Conservation (phyloP, 371 early-diverging fungal genomes). For the Homolaphlyctis polyrhiza region DNA sequence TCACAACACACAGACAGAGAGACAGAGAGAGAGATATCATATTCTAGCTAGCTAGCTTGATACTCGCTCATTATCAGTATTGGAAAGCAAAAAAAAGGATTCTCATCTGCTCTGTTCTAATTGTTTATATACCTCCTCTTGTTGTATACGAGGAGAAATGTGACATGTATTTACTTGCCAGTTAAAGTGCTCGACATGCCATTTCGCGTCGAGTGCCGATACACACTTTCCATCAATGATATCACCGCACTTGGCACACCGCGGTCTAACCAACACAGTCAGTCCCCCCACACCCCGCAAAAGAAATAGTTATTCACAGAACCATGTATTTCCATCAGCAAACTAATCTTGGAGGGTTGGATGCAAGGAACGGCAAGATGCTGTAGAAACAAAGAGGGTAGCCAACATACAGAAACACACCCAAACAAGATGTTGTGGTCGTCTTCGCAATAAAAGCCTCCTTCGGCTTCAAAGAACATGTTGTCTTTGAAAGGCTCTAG, state of each 20-base stretch:
- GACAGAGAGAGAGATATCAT: too few relatives aligned
- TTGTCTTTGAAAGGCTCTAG: slow-evolving; percentile 38
- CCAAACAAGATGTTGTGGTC: slow-evolving; percentile 34
- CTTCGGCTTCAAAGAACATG: slow-evolving; percentile 32
- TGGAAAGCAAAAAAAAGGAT: too few relatives aligned
- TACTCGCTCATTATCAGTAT: too few relatives aligned
- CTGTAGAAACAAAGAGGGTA: neutral
- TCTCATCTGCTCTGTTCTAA: too few relatives aligned
- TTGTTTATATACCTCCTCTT: too few relatives aligned
- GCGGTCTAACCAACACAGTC: slow-evolving; percentile 15
- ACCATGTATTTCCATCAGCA: neutral
- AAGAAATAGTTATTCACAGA: neutral
- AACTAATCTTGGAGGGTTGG: neutral
- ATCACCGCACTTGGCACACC: slow-evolving; percentile 42
- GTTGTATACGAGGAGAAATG: neutral
- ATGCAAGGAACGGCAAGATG: neutral
- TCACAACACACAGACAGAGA: too few relatives aligned
- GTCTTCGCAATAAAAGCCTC: slow-evolving; percentile 31
- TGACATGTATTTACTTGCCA: neutral
- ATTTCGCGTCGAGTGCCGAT: slow-evolving; percentile 36
- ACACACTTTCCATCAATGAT: slow-evolving; percentile 33
- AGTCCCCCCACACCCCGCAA: neutral
- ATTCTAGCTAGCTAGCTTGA: too few relatives aligned
- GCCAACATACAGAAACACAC: slow-evolving; percentile 16
- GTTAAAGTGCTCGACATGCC: slow-evolving; percentile 42